Percentiles rank a stretch among this genome's conserved stretches.
Conservation (phyloP, 2,329 filamentous ascomycete species). For the Ophiognomonia clavigignenti-juglandacearum region DNA sequence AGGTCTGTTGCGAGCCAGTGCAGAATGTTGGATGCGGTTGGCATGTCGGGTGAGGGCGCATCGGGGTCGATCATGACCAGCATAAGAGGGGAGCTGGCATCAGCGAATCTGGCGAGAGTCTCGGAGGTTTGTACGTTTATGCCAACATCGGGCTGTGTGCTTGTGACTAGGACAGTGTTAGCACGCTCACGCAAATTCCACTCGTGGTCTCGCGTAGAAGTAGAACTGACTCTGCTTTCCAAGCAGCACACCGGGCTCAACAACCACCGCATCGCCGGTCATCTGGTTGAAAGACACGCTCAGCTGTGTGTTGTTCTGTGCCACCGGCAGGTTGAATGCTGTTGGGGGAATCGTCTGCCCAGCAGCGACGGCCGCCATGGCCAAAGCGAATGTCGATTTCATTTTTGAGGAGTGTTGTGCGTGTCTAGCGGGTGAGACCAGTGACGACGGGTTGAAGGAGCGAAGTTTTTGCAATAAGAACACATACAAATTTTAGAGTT, state of each 20-base stretch:
- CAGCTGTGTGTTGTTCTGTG: not conserved
- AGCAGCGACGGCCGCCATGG: not conserved
- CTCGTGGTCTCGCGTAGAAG: not conserved
- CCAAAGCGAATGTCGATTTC: not conserved
- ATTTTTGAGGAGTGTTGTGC: too few relatives aligned
- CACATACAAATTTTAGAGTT: not conserved
- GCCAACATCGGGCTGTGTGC: not conserved
- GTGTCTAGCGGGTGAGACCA: not conserved
- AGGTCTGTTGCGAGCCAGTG: conserved; percentile 12
- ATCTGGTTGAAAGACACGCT: not conserved
- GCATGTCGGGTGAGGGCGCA: conserved; percentile 5
- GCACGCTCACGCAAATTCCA: not conserved
- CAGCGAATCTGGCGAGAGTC: not conserved
- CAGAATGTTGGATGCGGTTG: conserved; percentile 6
- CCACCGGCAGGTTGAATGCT: not conserved
- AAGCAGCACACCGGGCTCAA: not conserved
- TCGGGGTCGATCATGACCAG: conserved; percentile 13
- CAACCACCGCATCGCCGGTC: not conserved
- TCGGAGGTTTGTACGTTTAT: not conserved
- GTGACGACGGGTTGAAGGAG: not conserved
- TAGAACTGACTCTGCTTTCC: not conserved
- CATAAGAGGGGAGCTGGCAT: not conserved
- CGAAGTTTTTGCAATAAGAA: not conserved
- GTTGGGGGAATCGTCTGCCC: not conserved
- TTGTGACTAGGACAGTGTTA: not conserved